Evolutionary conservation across 1,284 basidiomycete species (phyloP), one percentile per base, ranked within the genome.

Genomic region (Fomitopsis schrenkii): DNA sequence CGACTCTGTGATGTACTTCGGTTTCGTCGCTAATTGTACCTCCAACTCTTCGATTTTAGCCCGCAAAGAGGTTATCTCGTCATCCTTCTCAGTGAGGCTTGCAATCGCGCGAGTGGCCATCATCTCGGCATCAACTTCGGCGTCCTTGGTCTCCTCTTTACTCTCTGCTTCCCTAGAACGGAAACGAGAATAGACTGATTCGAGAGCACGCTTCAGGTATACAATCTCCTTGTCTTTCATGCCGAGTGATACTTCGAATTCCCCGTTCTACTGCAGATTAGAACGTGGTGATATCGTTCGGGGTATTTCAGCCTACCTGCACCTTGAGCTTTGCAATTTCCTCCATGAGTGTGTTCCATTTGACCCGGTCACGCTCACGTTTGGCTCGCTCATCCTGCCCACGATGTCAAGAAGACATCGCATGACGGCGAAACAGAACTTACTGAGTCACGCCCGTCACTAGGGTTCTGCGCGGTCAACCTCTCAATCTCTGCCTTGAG

Each of bases 141-240:
- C 74, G 58, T 75, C 78, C 50, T 76, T 76, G 57, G 66, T 73
- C 48, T 33, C 48, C 10, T 50, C 48, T 33, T 56, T 82, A 80
- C 59, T 83, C 80, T 60, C 80, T 56, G 82, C 80, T 60, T 84
- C 80, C 60, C 80, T 74, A 3, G 82, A 77, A 9, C 81, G 80
- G 71, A 95, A 90, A 17, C 91, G 83, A 19, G 87, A 88, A 72
- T 93, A 93, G 7, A 96, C 90, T 7, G 91, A 90, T 72, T 94
- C 91, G 45, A 97, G 78, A 14, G 92, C 91, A 15, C 90, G 87
- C 69, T 94, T 94, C 54, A 95, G 80, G 68, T 89, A 92, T 1
- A 83, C 70, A 57, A 90, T 81, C 63, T 94, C 91, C 68, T 92
- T 93, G 63, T 89, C 84, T 68, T 86, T 90, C 59, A 81, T 75